A percentile compares a stretch with the other conserved stretches of the same genome.
Conservation (phyloP, 768 basidiomycete genomes). For the Hemileccinum rubropunctum region DNA sequence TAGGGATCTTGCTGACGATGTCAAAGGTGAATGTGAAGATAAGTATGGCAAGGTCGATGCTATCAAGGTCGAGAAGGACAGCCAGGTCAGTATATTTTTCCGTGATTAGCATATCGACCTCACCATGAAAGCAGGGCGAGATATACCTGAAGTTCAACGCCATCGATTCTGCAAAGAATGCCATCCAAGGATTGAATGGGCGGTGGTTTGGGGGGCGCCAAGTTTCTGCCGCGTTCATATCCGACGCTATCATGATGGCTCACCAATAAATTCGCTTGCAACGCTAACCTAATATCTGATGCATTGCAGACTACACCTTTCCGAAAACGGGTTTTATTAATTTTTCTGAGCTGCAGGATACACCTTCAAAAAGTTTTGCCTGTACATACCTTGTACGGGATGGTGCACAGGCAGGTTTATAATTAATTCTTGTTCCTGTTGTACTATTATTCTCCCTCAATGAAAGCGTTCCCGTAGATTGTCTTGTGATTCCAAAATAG, state of each 20-base stretch:
- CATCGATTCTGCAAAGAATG: constrained; percentile 76
- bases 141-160: constrained; percentile 92
- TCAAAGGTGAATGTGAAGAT: constrained; percentile 87
- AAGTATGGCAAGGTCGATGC: constrained; percentile 87
- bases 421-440: constrained; percentile 28
- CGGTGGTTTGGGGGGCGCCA: constrained; percentile 96
- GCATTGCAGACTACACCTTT: constrained; percentile 28
- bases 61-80: constrained; percentile 93
- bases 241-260: constrained; percentile 92
- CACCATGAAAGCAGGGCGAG: constrained; percentile 66
- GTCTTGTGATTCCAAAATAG: constrained; percentile 20
- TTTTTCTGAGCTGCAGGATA: constrained; percentile 33
- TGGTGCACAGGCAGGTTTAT: constrained; percentile 40
- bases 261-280: constrained; percentile 54
- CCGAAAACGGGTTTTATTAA: constrained; percentile 24
- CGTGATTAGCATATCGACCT: constrained; percentile 1
- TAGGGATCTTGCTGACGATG: constrained; percentile 92
- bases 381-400: constrained; percentile 33
- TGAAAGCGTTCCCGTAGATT: constrained; percentile 35
- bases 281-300: constrained; percentile 27
- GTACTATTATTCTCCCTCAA: constrained; percentile 33
- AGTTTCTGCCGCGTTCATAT: constrained; percentile 84
- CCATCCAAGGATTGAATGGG: constrained; percentile 88
- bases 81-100: constrained; percentile 59
- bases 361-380: constrained; percentile 28